Conservation (phyloP, 164 flowering plant species). For the Annona squamosa region DNA sequence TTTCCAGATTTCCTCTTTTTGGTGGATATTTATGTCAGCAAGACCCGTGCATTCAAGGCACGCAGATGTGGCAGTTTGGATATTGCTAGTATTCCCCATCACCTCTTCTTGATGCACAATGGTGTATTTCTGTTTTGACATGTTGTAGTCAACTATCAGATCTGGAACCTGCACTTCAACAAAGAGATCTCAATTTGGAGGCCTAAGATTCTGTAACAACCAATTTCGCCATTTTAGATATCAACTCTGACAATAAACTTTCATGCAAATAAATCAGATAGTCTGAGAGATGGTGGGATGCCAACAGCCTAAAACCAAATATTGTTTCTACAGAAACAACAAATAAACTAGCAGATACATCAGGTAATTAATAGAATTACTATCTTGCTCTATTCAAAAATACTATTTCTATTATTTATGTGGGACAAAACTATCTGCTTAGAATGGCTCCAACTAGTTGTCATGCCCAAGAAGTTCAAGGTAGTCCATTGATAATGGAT, state of each 20-base stretch:
- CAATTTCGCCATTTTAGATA: too few species aligned
- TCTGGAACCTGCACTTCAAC: conserved; percentile 74
- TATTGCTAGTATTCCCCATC: conserved; percentile 17
- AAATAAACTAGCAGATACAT: neutral
- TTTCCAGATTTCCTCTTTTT: conserved; percentile 15
- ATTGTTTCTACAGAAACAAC: neutral
- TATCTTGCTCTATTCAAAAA: neutral
- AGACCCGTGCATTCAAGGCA: conserved; percentile 7
- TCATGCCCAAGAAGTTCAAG: too few species aligned
- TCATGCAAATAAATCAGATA: too few species aligned
- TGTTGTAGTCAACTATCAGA: conserved; percentile 72
- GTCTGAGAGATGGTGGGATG: neutral
- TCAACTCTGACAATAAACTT: neutral
- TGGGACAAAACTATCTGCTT: too few species aligned
- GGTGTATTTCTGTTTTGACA: conserved; percentile 46
- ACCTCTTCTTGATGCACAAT: conserved; percentile 75
- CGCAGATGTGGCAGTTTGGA: conserved; percentile 9
- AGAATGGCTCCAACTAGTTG: too few species aligned
- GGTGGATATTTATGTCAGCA: conserved; percentile 12
- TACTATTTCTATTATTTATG: too few species aligned
- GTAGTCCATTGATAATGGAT: too few species aligned
- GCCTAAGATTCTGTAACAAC: neutral
- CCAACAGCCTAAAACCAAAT: neutral
- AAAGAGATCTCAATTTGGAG: neutral
- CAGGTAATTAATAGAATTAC: neutral